Conservation (phyloP, 345 rosid genomes). For the Euclidium syriacum region DNA sequence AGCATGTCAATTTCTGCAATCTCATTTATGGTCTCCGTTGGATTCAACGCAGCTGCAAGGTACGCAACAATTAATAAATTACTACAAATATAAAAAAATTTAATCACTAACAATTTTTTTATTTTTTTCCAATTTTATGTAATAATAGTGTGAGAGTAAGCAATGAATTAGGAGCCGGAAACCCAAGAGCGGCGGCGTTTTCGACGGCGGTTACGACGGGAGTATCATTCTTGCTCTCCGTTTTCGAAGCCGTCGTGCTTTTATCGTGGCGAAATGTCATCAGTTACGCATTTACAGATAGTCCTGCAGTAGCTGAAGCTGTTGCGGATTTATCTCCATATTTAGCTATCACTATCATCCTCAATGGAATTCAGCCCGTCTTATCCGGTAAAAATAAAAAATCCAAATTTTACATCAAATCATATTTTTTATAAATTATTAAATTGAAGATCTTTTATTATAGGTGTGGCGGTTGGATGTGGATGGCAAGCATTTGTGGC, state of each 20-base stretch:
- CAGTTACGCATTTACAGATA: slow-evolving; percentile 55
- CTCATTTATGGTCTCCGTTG: slow-evolving; percentile 61
- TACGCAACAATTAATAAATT: not conserved
- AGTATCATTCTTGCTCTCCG: slow-evolving; percentile 40
- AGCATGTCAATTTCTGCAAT: slow-evolving; percentile 61
- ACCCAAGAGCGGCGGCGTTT: slow-evolving; percentile 63
- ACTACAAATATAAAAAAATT: no score
- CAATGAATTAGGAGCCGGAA: slow-evolving; percentile 71
- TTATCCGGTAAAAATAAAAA: slow-evolving; percentile 44
- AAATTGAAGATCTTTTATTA: no score
- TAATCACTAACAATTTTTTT: not conserved
- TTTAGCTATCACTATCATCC: slow-evolving; percentile 47
- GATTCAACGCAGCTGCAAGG: slow-evolving; percentile 81
- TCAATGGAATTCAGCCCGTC: slow-evolving; percentile 45
- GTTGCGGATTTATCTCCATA: slow-evolving; percentile 54
- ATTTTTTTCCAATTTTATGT: not conserved
- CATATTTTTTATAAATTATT: no score
- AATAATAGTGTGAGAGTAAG: slow-evolving; percentile 58
- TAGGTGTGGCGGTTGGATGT: slow-evolving; percentile 76
- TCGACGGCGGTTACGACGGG: slow-evolving; percentile 36
- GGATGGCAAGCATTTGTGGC: slow-evolving; percentile 94
- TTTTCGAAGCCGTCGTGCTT: slow-evolving; percentile 39
- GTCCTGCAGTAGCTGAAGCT: slow-evolving; percentile 45
- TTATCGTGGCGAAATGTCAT: slow-evolving; percentile 42
- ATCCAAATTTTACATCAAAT: not conserved